phyloP scores from a whole-genome alignment of 306 rosid species.

The Sicyos baderoa region DNA sequence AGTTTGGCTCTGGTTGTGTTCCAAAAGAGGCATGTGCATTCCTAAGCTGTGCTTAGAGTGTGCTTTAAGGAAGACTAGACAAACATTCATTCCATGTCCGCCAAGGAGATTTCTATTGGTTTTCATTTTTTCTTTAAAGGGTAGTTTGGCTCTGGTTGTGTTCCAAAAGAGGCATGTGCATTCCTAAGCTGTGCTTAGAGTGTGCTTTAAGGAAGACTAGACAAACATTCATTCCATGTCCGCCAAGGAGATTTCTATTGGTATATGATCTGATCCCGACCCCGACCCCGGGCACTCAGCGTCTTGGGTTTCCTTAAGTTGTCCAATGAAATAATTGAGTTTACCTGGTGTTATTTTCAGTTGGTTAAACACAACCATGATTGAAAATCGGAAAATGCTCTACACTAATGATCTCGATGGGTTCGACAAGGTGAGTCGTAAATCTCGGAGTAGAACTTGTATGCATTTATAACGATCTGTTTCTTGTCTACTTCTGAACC shows the following conservation, averaged over 20 bases:
- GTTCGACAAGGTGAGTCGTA: slow-evolving; percentile 65
- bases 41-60: too few relatives aligned
- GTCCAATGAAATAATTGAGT: slow-evolving; percentile 16
- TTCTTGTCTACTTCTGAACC: background rate
- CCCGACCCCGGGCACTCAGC: slow-evolving; percentile 3
- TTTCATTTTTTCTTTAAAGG: too few relatives aligned
- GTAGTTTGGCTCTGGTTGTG: too few relatives aligned
- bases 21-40: too few relatives aligned
- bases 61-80: too few relatives aligned
- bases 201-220: too few relatives aligned
- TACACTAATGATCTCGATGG: slow-evolving; percentile 73
- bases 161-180: too few relatives aligned
- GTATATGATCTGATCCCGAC: slow-evolving; percentile 38
- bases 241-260: slow-evolving; percentile 98
- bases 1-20: too few relatives aligned
- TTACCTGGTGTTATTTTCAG: slow-evolving; percentile 32
- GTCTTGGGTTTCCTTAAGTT: slow-evolving; percentile 5
- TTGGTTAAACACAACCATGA: slow-evolving; percentile 95
- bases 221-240: slow-evolving; percentile 35
- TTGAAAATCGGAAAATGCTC: slow-evolving; percentile 64
- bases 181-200: too few relatives aligned
- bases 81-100: slow-evolving; percentile 47
- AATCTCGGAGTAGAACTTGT: background rate
- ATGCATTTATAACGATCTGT: background rate
- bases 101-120: slow-evolving; percentile 98